A percentile compares a stretch with the other conserved stretches of the same genome.
Conservation (phyloP, 2,329 filamentous ascomycete species). For the Calonectria henricotiae region DNA sequence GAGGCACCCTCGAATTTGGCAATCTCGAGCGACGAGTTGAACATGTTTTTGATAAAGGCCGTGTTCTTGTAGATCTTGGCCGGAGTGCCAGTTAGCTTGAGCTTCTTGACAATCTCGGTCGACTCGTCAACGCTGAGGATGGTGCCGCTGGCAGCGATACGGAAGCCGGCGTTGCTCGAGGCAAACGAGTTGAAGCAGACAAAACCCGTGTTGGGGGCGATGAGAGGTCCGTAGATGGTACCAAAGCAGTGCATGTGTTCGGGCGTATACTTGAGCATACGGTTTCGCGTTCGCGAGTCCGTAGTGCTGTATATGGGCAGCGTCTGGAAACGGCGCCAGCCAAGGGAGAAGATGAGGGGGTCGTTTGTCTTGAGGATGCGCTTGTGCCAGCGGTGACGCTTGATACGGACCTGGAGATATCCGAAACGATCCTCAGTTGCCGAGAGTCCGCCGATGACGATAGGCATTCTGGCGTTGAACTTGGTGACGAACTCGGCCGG, state of each 20-base stretch:
- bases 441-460: conserved; percentile 92
- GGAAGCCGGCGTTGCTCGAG: conserved; percentile 88
- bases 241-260: conserved; percentile 99
- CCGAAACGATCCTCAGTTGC: conserved; percentile 97
- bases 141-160: conserved; percentile 94
- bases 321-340: conserved; percentile 95
- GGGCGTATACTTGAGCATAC: conserved; percentile 99
- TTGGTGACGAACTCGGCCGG: conserved; percentile 90
- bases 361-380: conserved; percentile 99
- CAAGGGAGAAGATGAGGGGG: conserved; percentile 95
- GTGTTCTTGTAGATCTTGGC: conserved; percentile 99
- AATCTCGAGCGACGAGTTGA: conserved; percentile 91
- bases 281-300: conserved; percentile 92
- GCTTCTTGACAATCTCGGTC: conserved; percentile 98
- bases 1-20: conserved; percentile 98
- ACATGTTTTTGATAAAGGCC: conserved; percentile 99
- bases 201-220: conserved; percentile 96
- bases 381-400: conserved; percentile 98
- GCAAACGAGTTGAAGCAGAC: conserved; percentile 93
- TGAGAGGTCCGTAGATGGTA: conserved; percentile 94
- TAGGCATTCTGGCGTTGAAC: conserved; percentile 86
- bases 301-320: conserved; percentile 95
- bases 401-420: conserved; percentile 95
- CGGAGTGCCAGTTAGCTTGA: conserved; percentile 93
- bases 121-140: conserved; percentile 95